Base-by-base conservation (phyloP, 2,329 filamentous ascomycete genomes). In the Cladosporium sp. region DNA sequence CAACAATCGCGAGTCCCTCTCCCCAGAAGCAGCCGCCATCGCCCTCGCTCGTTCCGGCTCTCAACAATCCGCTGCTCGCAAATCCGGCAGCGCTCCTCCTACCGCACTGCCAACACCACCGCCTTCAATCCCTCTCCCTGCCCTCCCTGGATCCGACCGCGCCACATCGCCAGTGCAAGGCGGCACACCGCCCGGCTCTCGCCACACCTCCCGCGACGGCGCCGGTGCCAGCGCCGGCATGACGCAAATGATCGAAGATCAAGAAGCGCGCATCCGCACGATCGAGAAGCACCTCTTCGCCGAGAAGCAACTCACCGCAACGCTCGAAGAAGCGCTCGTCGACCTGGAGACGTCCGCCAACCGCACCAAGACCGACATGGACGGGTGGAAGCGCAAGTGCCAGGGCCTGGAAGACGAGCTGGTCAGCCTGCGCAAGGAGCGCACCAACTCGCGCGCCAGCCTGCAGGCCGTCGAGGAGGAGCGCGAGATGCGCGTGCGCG, bases 271-370 rank as follows among this genome's bases (percentile, higher is more conserved):
- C 56, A 95, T 99, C 65, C 85, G 88, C 54, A 95, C 89, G 6
- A 95, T 99, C 56, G 92, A 99, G 76, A 97, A 96, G 75, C 90
- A 97, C 65, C 80, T 99, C 19, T 86, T 88, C 58, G 93, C 93
- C 3, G 93, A 99, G 76, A 95, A 95, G 68, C 92, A 97, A 69
- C 84, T 99, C 53, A 99, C 92, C 0, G 86, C 89, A 42, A 97
- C 92, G 2, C 80, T 99, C 34, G 93, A 99, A 69, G 92, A 97
- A 71, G 93, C 93, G 6, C 82, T 99, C 24, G 92, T 89, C 2
- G 93, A 99, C 63, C 82, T 99, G 32, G 93, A 99, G 72, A 82
- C 83, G 50, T 90, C 95, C 61, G 90, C 88, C 63, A 95, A 92
- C 70, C 92, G 92, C 76, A 84, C 92, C 69, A 95, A 95, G 76